These are phyloP conservation scores for Kluyveromyces siamensis DNA, from an alignment of 805 yeast genomes.

Conservation along the genomic window DNA sequence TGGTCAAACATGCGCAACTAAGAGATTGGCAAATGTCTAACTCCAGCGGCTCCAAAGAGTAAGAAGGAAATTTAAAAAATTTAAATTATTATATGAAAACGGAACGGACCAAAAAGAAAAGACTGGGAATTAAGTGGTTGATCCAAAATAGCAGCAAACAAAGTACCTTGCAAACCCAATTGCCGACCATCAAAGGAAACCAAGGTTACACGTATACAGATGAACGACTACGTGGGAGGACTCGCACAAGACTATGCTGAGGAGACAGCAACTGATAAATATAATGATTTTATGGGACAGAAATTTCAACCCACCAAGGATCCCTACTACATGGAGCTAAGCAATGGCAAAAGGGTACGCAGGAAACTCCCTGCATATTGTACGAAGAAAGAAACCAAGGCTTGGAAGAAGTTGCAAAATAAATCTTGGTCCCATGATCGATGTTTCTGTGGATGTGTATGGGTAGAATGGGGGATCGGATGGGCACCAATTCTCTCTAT, in stretches of 20 bases:
- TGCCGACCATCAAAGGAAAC: too few species aligned
- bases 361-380: constrained; percentile 53
- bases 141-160: not conserved
- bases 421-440: constrained; percentile 85
- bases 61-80: too few species aligned
- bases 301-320: constrained; percentile 34
- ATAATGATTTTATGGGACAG: constrained; percentile 18
- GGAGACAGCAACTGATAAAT: constrained; percentile 11
- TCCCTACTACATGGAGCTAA: constrained; percentile 48
- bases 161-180: too few species aligned
- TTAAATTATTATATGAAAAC: too few species aligned
- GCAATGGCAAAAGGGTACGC: constrained; percentile 44
- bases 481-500: constrained; percentile 64
- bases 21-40: too few species aligned
- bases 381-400: constrained; percentile 48
- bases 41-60: too few species aligned
- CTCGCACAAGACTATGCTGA: constrained; percentile 6
- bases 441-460: constrained; percentile 67
- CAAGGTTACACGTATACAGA: not conserved
- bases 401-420: constrained; percentile 65
- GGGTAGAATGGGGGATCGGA: constrained; percentile 63
- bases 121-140: not conserved
- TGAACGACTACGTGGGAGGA: constrained; percentile 7
- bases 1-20: constrained; percentile 4
- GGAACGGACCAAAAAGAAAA: not conserved